Conservation (phyloP, 2,329 filamentous ascomycete species). For the Fusarium napiforme region DNA sequence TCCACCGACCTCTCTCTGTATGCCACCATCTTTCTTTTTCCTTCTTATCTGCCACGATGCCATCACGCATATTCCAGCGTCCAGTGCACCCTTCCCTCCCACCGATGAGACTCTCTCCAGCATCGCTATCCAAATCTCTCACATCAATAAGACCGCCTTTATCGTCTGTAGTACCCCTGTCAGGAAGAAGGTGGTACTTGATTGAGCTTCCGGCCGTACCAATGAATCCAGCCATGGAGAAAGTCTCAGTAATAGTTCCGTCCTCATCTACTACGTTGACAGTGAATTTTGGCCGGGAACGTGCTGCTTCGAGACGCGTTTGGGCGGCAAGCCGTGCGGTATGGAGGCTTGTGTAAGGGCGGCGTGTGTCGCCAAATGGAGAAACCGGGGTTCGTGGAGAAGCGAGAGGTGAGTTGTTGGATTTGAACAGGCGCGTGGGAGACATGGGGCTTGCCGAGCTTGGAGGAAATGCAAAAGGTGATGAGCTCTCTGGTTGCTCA, state of each 20-base stretch:
- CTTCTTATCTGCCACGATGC: slow-evolving; percentile 55
- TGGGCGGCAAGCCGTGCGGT: slow-evolving; percentile 72
- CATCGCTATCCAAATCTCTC: slow-evolving; percentile 59
- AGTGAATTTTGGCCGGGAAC: slow-evolving; percentile 63
- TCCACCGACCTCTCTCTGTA: slow-evolving; percentile 60
- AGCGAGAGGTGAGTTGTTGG: slow-evolving; percentile 50
- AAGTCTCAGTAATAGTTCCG: slow-evolving; percentile 62
- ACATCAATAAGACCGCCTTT: slow-evolving; percentile 66
- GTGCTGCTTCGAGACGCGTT: slow-evolving; percentile 69
- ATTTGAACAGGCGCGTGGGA: slow-evolving; percentile 47
- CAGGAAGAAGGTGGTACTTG: slow-evolving; percentile 68
- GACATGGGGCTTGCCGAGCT: slow-evolving; percentile 40
- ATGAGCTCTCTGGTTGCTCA: slow-evolving; percentile 26
- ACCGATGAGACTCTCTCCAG: slow-evolving; percentile 56
- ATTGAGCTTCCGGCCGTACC: slow-evolving; percentile 70
- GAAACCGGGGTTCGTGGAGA: slow-evolving; percentile 26
- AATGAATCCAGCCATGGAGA: slow-evolving; percentile 69
- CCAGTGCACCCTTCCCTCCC: slow-evolving; percentile 58
- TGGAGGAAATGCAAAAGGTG: slow-evolving; percentile 35
- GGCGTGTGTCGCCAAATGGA: slow-evolving; percentile 27
- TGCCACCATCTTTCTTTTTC: slow-evolving; percentile 64
- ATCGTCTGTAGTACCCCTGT: slow-evolving; percentile 65
- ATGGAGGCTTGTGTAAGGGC: slow-evolving; percentile 58
- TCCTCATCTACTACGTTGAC: slow-evolving; percentile 68
- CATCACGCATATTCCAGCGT: slow-evolving; percentile 57